Evolutionary conservation across 371 early-diverging fungal genomes (phyloP), one percentile per base, ranked within the genome.

Genomic region (Mortierella polycephala): DNA sequence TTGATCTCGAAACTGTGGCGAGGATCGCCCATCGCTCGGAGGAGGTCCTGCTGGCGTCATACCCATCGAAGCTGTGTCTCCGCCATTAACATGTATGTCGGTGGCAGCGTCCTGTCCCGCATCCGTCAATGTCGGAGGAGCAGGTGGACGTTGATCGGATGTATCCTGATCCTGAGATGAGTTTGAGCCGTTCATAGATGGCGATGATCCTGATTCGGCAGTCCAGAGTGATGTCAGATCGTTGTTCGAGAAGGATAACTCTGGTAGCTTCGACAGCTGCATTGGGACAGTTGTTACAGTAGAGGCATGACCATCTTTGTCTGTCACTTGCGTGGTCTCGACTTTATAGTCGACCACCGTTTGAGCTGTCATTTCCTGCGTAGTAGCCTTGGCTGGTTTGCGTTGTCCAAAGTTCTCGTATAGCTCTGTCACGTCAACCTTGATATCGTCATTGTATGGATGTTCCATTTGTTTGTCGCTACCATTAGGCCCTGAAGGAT

Each of bases 391-490:
- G 23, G 16, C n/a, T 0, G 63, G 39, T 8, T 20, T 61, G 9
- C 18, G 46, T 16, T 64, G 64, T 11, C 69, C 69, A 39, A 69
- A 68, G 30, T 60, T 69, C 1, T 69, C 61, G 55, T 65, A 75
- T 0, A 70, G 57, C 21, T 76, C 76, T 12, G 76, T 71, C 13
- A 76, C 76, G 20, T 76, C 76, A 18, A 76, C 76, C 12, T 76
- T 76, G 60, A 76, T 71, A 13, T 37, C 54, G 37, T 76, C 64
- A 18, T 69, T 57, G 12, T 58, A 67, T 20, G 9, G 42, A 20
- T 41, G 40, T 11, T 50, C 13, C 12, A 23, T 10, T 50, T 18
- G 21, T 9, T 16, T 10, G 18, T 1, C 40, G 40, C 37, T 39
- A 50, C 30, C 5, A 18, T 21, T 16, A 13, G 16, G 18, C 9